Percentiles rank a stretch among this genome's conserved stretches.
These are phyloP conservation scores for Carex sylvatica DNA, from an alignment of 202 grass and related monocot genomes.

Conservation along the genomic window DNA sequence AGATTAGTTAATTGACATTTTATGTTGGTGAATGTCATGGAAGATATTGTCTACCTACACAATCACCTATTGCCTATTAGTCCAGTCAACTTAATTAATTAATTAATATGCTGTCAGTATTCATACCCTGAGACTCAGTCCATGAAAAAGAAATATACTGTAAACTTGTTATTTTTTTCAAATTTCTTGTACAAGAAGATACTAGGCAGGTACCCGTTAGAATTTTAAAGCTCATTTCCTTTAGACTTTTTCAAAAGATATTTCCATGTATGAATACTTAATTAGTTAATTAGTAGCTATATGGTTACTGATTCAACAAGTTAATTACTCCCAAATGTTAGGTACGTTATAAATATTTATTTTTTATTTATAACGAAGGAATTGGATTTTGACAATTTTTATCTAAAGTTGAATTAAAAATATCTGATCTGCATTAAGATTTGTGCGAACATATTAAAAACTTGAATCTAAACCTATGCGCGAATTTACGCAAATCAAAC, in stretches of 20 bases:
- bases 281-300: background rate
- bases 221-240: background rate
- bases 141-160: conserved; percentile 1
- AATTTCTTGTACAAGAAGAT: background rate
- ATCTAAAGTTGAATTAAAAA: too few species aligned
- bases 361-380: too few species aligned
- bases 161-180: background rate
- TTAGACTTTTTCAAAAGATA: background rate
- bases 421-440: too few species aligned
- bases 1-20: background rate
- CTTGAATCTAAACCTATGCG: too few species aligned
- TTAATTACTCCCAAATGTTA: conserved; percentile 1
- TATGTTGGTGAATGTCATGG: background rate
- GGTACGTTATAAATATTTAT: background rate
- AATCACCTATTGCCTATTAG: background rate
- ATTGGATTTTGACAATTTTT: too few species aligned
- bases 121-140: background rate
- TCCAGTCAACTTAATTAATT: conserved; percentile 3
- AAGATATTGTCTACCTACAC: background rate
- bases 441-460: too few species aligned
- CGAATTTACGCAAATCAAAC: too few species aligned
- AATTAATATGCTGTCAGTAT: background rate
- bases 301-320: background rate
- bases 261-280: background rate
- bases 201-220: background rate